Conservation (phyloP, 306 rosid species). For the Lathyrus oleraceus region DNA sequence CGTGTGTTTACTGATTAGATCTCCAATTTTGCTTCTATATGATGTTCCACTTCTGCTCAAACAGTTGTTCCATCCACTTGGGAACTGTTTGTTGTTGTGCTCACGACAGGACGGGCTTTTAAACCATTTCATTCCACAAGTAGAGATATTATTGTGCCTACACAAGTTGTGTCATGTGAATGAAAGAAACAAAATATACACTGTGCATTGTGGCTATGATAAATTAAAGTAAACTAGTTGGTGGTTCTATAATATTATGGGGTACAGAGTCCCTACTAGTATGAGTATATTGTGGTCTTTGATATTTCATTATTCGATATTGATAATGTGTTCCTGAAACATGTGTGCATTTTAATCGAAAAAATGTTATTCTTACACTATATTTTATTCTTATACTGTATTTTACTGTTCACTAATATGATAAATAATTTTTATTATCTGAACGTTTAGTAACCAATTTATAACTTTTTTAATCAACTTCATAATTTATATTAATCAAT, state of each 20-base stretch:
- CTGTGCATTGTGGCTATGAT: slow-evolving; percentile 22
- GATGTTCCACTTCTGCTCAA: slow-evolving; percentile 45
- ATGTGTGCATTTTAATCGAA: slow-evolving; percentile 26
- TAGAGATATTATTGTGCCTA: background rate
- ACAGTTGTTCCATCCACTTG: slow-evolving; percentile 31
- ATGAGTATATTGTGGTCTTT: slow-evolving; percentile 1
- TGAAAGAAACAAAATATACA: background rate
- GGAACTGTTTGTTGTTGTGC: slow-evolving; percentile 21
- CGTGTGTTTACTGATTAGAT: slow-evolving; percentile 59
- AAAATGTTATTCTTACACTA: no score
- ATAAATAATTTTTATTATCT: no score
- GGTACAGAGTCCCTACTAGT: slow-evolving; percentile 12
- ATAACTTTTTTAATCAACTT: no score
- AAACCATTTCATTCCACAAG: background rate
- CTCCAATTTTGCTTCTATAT: slow-evolving; percentile 47
- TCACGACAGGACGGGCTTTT: slow-evolving; percentile 14
- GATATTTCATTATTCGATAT: background rate
- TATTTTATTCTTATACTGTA: no score
- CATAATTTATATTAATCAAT: no score
- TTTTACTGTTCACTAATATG: no score
- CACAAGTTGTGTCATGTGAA: background rate
- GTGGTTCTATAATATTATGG: background rate
- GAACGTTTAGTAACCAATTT: no score
- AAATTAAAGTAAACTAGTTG: slow-evolving; percentile 12
- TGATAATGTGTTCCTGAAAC: background rate